Evolutionary conservation across 2,329 filamentous ascomycete genomes (phyloP), one percentile per base, ranked within the genome.

Genomic region (Hypomyces perniciosus): DNA sequence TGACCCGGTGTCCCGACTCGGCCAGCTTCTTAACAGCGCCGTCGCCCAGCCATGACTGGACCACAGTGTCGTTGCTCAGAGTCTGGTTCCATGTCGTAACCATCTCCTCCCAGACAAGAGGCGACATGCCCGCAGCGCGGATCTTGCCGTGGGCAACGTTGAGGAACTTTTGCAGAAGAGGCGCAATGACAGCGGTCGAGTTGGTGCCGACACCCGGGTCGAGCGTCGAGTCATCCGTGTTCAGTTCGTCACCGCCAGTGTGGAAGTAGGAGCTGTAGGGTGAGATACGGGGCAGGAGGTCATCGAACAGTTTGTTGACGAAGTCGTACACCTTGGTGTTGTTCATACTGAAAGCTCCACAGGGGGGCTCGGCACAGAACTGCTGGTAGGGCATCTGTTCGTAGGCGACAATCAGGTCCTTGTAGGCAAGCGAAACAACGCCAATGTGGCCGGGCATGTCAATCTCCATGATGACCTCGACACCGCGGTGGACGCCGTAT

Each of bases 71-170:
- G 10, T 77, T 67, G 4, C 82, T 83, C 4, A 95, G 71, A 0
- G 79, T 86, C 44, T 92, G 70, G 64, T 91, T 87, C 85, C 88
- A 95, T 27, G 83, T 75, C 8, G 87, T 72, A 2, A 89, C 73
- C 76, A 93, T 90, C 67, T 95, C 90, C 67, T 96, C 89, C 90
- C 90, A 95, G 1, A 91, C 86, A 13, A 95, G 72, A 0, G 90
- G 88, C 5, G 77, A 79, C 47, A 95, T 69, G 4, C 85, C 85
- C 4, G 78, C 75, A 40, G 76, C 70, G 41, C 81, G 73, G 43
- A 93, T 74, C 43, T 83, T 80, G 31, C 69, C 74, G 66, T 91
- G 86, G 59, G 85, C 83, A 57, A 78, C 76, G 64, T 87, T 79
- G 56, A 95, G 73, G 63, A 95, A 90, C 52, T 77, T 80, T 64